phyloP scores from a whole-genome alignment of 192 early-diverging fungal genomes.

The Rhizophagus sp. region DNA sequence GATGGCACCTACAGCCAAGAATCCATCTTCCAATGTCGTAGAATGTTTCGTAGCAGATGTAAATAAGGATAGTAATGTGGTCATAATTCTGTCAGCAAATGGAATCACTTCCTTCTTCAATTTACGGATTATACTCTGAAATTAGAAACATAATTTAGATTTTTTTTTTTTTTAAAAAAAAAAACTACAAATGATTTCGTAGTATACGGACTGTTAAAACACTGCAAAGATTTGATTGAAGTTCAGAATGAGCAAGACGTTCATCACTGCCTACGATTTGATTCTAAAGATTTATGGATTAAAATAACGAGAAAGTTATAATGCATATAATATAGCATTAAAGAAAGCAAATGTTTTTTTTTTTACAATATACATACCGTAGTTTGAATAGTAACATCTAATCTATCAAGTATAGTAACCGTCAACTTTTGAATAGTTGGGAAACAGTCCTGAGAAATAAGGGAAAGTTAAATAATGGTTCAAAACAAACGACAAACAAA shows the following conservation, averaged over 20 bases:
- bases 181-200: not conserved
- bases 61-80: constrained; percentile 78
- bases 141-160: not conserved
- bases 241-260: constrained; percentile 74
- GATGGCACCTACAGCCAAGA: constrained; percentile 88
- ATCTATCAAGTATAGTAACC: constrained; percentile 71
- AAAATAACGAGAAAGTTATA: not conserved
- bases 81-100: constrained; percentile 90
- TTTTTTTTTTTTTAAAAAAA: not conserved
- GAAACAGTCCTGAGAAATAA: constrained; percentile 63
- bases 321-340: not conserved
- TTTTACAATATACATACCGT: not conserved
- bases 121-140: constrained; percentile 75
- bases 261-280: constrained; percentile 87
- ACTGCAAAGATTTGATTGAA: constrained; percentile 91
- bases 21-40: constrained; percentile 87
- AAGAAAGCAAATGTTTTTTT: not conserved
- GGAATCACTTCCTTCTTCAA: constrained; percentile 70
- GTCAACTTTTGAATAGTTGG: constrained; percentile 75
- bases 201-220: constrained; percentile 69
- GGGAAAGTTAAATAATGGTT: not conserved
- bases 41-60: constrained; percentile 70
- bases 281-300: constrained; percentile 41
- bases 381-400: constrained; percentile 68
- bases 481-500: no score